Evolutionary conservation across 208 protist species (phyloP).

Genomic region (Trypanosoma caninum): DNA sequence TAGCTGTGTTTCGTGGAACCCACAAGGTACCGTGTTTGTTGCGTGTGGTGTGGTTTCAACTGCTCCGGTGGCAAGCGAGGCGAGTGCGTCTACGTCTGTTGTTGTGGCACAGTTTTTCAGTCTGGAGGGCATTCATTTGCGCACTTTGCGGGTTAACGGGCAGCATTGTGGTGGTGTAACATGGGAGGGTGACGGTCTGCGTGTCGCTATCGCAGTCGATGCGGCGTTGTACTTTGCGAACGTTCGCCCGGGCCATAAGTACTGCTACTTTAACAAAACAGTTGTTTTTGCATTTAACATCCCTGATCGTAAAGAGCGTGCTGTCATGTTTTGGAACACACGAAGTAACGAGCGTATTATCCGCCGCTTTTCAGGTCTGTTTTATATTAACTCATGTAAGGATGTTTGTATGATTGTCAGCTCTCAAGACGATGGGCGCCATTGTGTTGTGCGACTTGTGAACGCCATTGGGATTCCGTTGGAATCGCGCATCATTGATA

Average conservation of each 20-base stretch:
- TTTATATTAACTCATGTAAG: constrained; percentile 61
- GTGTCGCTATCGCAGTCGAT: constrained; percentile 94
- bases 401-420: constrained; percentile 92
- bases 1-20: constrained; percentile 89
- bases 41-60: constrained; percentile 67
- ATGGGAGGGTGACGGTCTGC: constrained; percentile 94
- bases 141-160: constrained; percentile 90
- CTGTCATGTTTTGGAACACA: constrained; percentile 95
- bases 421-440: constrained; percentile 41
- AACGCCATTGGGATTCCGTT: constrained; percentile 95
- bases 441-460: constrained; percentile 89
- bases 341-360: constrained; percentile 88
- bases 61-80: constrained; percentile 8
- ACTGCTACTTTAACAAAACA: constrained; percentile 92
- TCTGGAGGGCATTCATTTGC: constrained; percentile 86
- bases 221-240: constrained; percentile 97
- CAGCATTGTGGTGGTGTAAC: constrained; percentile 80
- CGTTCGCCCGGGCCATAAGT: constrained; percentile 95
- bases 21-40: constrained; percentile 91
- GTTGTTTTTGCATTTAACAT: constrained; percentile 91
- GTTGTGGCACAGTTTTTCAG: constrained; percentile 94
- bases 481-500: constrained; percentile 88
- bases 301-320: constrained; percentile 90
- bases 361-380: constrained; percentile 87
- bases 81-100: constrained; percentile 7